Evolutionary conservation across 2,329 filamentous ascomycete species (phyloP).

Genomic region (Parastagonospora nodorum): DNA sequence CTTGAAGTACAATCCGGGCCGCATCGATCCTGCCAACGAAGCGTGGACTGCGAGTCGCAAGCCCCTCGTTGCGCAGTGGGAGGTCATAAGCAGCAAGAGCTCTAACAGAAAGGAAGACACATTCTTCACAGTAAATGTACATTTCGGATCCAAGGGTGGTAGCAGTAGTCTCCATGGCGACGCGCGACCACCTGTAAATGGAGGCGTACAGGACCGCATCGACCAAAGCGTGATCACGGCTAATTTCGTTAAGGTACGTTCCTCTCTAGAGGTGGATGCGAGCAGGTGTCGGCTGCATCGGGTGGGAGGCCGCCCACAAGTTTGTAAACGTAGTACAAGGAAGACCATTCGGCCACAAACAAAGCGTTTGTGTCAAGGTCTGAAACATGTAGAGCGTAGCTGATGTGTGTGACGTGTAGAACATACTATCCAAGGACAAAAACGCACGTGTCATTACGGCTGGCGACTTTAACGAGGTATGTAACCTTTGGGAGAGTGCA

Average conservation of each 20-base stretch:
- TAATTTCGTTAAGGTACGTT: constrained; percentile 41
- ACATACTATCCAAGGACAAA: constrained; percentile 61
- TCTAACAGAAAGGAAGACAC: constrained; percentile 34
- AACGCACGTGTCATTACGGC: constrained; percentile 64
- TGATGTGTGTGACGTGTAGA: constrained; percentile 19
- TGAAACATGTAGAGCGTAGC: constrained; percentile 23
- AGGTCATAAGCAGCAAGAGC: constrained; percentile 58
- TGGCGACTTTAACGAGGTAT: constrained; percentile 71
- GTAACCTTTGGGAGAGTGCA: background rate
- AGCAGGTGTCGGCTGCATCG: constrained; percentile 8
- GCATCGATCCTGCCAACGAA: constrained; percentile 65
- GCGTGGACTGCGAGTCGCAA: constrained; percentile 69
- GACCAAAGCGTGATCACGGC: constrained; percentile 57
- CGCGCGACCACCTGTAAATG: constrained; percentile 68
- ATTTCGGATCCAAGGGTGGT: constrained; percentile 70
- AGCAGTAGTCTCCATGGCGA: constrained; percentile 69
- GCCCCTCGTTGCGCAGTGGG: constrained; percentile 70
- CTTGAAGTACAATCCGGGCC: constrained; percentile 72
- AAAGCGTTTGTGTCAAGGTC: background rate
- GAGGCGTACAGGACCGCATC: constrained; percentile 62
- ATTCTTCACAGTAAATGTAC: constrained; percentile 75
- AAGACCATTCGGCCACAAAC: constrained; percentile 13
- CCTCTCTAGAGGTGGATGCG: background rate
- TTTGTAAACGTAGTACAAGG: constrained; percentile 10
- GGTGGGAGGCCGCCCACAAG: constrained; percentile 20